Evolutionary conservation across 371 early-diverging fungal species (phyloP), one percentile per base, ranked within the genome.

Genomic region (Conidiobolus incongruus): DNA sequence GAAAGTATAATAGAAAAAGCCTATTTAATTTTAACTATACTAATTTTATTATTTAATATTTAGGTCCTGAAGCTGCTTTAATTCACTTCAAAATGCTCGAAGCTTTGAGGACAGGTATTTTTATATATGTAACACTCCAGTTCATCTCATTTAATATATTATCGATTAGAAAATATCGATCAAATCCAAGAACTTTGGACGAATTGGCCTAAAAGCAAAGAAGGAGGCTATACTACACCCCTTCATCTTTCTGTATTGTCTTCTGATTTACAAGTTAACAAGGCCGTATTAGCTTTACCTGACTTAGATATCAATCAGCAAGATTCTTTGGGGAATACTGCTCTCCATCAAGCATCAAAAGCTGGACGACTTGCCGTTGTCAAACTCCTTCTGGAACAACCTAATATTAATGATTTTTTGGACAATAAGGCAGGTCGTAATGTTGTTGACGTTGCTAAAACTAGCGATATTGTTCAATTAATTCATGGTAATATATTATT

Each of bases 331-430:
- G 76, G 76, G 10, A 65, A 63, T 48, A 76, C 77, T 0, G 62
- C 70, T 13, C 52, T 76, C 22, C 77, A 76, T 42, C 50, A 63
- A 47, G 77, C 77, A 0, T 53, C 71, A 32, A 68, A 65, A 48
- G 54, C 62, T 31, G 63, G 66, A n/a, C 61, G 72, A 23, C 50
- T 52, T 8, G 74, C 69, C 30, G 61, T 72, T 8, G 60, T 70
- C 13, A 59, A 58, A 29, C 39, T 57, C 21, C 46, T 75, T 23
- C 49, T 71, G 19, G 48, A 56, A 26, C 54, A 55, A 30, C 45
- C 46, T 8, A 59, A 50, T 4, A 60, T 69, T n/a, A 49, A 60
- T 29, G 61, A 56, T 36, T 52, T 61, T 13, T 43, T 73, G 13
- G 44, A 48, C 16, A 61, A 66, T 38, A 47, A 56, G 48, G 46